These are phyloP conservation scores for Monosporascus ibericus DNA, from an alignment of 2,329 filamentous ascomycete genomes.

Conservation along the genomic window DNA sequence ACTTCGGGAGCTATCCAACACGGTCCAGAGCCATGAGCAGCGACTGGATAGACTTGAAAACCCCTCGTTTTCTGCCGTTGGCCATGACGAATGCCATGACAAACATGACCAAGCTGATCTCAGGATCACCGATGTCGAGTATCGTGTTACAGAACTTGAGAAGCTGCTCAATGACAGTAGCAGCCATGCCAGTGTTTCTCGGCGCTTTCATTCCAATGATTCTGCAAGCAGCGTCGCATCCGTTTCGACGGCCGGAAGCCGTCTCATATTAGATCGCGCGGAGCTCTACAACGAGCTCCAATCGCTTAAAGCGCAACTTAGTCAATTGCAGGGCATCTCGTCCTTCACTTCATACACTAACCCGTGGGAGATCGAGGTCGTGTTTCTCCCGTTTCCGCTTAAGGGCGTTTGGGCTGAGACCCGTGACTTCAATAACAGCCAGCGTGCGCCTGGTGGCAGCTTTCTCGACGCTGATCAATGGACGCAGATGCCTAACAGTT, in stretches of 20 bases:
- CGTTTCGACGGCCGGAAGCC: conserved; percentile 36
- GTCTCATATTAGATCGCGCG: conserved; percentile 32
- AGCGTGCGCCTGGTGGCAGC: conserved; percentile 20
- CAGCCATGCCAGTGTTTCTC: conserved; percentile 31
- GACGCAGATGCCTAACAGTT: conserved; percentile 48
- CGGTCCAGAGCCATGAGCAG: conserved; percentile 54
- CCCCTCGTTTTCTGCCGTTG: conserved; percentile 58
- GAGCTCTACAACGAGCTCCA: conserved; percentile 47
- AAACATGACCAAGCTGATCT: conserved; percentile 61
- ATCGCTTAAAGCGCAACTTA: conserved; percentile 42
- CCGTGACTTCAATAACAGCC: conserved; percentile 37
- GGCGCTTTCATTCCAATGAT: conserved; percentile 34
- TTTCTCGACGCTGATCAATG: conserved; percentile 41
- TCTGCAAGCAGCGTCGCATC: conserved; percentile 41
- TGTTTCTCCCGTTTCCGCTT: conserved; percentile 65
- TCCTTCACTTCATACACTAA: conserved; percentile 53
- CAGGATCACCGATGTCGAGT: conserved; percentile 64
- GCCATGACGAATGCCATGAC: conserved; percentile 64
- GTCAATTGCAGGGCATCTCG: conserved; percentile 47
- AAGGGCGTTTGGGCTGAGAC: conserved; percentile 49
- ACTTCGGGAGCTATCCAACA: conserved; percentile 41
- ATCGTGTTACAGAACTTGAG: conserved; percentile 54
- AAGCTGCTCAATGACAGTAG: conserved; percentile 43
- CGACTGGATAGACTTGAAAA: conserved; percentile 66
- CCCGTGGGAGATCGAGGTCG: conserved; percentile 71